Base-by-base conservation (phyloP, 2,329 filamentous ascomycete genomes). In the Didymosphaeria variabile region DNA sequence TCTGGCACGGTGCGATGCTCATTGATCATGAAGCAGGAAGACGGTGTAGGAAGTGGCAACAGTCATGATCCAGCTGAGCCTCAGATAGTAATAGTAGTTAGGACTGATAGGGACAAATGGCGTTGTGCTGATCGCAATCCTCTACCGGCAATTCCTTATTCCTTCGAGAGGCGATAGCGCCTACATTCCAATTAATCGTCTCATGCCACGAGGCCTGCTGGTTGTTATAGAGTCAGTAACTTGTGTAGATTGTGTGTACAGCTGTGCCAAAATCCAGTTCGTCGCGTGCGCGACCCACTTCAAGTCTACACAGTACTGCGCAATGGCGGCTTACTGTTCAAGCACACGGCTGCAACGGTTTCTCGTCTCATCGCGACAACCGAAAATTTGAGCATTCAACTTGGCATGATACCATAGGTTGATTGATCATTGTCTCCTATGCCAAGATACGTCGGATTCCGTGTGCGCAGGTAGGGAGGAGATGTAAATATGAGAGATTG, bases 61-160 rank as follows among this genome's bases (percentile, higher is more conserved):
- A 6, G 21, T 23, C 19, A 6, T 29, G 36, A 32, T 31, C 31
- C 34, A 9, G 51, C 36, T 53, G 21, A 53, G 15, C 8, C 13
- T 42, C 26, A 55, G 52, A 45, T 42, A 23, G 32, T 8, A 21
- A 45, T 42, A 23, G 32, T 8, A 21, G 12, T 32, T 12, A n/a
- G 8, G 49, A 29, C 31, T 38, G 36, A 38, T 19, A n/a, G 12
- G 34, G 23, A 42, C 15, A 15, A 19, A 53, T 42, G 21, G 50
- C 21, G 15, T 17, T 29, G 34, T 13, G 52, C 29, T 26, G 52
- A 45, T 55, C 52, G 38, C 38, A 55, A 55, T 55, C 38, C 52
- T 21, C 23, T 29, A n/a, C 38, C 38, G 36, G 26, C 38, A 12
- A 54, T 36, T 10, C 15, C n/a, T 9, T 26, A 8, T 40, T 45